phyloP scores from a whole-genome alignment of 305 asterid genomes.

The Coffea humblotiana region DNA sequence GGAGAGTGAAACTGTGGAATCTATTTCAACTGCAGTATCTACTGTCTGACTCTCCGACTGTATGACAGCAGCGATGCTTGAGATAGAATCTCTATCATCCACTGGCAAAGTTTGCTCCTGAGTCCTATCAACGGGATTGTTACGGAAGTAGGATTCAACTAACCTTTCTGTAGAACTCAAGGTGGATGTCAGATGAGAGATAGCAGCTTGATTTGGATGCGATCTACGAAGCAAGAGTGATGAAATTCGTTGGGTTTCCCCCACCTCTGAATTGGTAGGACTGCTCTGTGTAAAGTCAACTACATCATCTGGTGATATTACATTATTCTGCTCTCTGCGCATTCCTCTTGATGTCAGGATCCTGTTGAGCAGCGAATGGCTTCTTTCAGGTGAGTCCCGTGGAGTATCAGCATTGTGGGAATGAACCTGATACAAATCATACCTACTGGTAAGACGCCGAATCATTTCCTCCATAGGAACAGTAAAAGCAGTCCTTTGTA shows the following conservation, averaged over 20 bases:
- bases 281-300: conserved; percentile 51
- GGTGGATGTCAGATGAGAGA: conserved; percentile 53
- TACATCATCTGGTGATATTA: conserved; percentile 35
- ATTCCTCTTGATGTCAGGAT: conserved; percentile 74
- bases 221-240: conserved; percentile 57
- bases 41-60: conserved; percentile 89
- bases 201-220: conserved; percentile 41
- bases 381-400: conserved; percentile 63
- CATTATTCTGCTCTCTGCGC: conserved; percentile 58
- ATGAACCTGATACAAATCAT: conserved; percentile 45
- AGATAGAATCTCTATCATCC: conserved; percentile 83
- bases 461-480: conserved; percentile 90
- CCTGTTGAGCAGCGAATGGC: conserved; percentile 57
- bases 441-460: conserved; percentile 38
- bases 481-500: conserved; percentile 53
- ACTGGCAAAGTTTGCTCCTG: conserved; percentile 48
- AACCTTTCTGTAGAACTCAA: conserved; percentile 50
- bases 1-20: conserved; percentile 72
- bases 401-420: conserved; percentile 40
- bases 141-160: conserved; percentile 60
- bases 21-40: conserved; percentile 84
- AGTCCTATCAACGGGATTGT: conserved; percentile 42
- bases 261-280: conserved; percentile 45
- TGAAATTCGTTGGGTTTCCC: conserved; percentile 48
- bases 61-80: conserved; percentile 93